Percentiles rank a stretch among this genome's conserved stretches.
These are phyloP conservation scores for Botrytis squamosa DNA, from an alignment of 2,329 filamentous ascomycete genomes.

Conservation along the genomic window DNA sequence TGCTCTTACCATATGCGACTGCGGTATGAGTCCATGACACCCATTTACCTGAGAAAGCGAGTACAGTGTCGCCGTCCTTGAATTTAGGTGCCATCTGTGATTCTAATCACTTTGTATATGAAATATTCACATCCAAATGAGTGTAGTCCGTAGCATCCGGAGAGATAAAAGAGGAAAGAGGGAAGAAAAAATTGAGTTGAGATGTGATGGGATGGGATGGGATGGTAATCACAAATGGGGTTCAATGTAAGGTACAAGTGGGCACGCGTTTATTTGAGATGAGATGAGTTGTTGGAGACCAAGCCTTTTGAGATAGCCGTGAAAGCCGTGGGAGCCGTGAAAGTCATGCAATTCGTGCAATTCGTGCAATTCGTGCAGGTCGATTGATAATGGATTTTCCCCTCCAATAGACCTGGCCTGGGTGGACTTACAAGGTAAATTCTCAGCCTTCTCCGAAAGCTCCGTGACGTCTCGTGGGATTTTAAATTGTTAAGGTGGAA, in stretches of 20 bases:
- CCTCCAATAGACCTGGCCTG: neutral
- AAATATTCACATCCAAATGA: slow-evolving; percentile 36
- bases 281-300: neutral
- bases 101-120: slow-evolving; percentile 20
- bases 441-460: slow-evolving; percentile 10
- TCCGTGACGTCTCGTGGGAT: neutral
- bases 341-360: neutral
- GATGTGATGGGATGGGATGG: neutral
- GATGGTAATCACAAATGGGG: neutral
- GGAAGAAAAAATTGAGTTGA: neutral
- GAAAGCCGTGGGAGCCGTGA: neutral
- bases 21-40: slow-evolving; percentile 84
- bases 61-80: slow-evolving; percentile 61
- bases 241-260: slow-evolving; percentile 17
- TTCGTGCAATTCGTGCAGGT: neutral
- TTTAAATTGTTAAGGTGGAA: neutral
- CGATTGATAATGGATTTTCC: neutral
- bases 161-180: slow-evolving; percentile 21
- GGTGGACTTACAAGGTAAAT: neutral
- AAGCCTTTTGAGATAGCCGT: neutral
- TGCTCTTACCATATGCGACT: slow-evolving; percentile 69
- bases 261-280: slow-evolving; percentile 3
- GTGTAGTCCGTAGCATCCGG: slow-evolving; percentile 33
- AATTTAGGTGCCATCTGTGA: slow-evolving; percentile 50
- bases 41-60: slow-evolving; percentile 80